Conservation (phyloP, 495 filamentous ascomycete species). For the Tetracladium setigerum region DNA sequence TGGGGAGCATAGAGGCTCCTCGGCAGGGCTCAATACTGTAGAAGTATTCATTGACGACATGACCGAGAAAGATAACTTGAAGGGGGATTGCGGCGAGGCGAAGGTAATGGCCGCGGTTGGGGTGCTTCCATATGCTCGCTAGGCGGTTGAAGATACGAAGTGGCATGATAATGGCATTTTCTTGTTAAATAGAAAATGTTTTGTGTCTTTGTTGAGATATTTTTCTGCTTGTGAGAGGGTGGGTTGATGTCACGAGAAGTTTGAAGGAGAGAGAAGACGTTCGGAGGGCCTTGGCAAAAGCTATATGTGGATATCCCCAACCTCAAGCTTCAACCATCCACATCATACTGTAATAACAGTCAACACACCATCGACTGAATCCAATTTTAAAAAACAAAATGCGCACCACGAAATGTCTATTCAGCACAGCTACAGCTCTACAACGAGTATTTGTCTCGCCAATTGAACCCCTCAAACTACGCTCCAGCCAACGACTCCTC, state of each 20-base stretch:
- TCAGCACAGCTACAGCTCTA: constrained; percentile 31
- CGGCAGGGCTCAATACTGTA: constrained; percentile 41
- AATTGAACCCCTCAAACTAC: constrained; percentile 12
- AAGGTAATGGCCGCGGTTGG: constrained; percentile 8
- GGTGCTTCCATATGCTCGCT: neutral
- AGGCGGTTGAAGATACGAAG: neutral
- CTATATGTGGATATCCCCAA: neutral
- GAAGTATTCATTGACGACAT: constrained; percentile 52
- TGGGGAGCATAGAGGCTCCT: constrained; percentile 79
- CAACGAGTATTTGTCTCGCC: constrained; percentile 29
- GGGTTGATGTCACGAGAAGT: constrained; percentile 6
- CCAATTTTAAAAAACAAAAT: constrained; percentile 24
- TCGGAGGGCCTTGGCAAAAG: neutral
- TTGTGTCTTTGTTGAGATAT: neutral
- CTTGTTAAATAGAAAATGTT: neutral
- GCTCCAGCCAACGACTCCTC: constrained; percentile 7
- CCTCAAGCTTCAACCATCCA: neutral
- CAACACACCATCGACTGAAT: neutral
- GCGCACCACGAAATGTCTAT: constrained; percentile 28
- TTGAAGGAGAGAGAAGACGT: neutral
- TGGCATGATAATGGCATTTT: constrained; percentile 10
- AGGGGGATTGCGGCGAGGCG: constrained; percentile 21
- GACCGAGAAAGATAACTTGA: constrained; percentile 41
- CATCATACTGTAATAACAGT: too few species aligned
- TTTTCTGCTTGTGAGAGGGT: constrained; percentile 1